Evolutionary conservation across 768 basidiomycete genomes (phyloP), one percentile per base, ranked within the genome.

Genomic region (Boletus sensibilis): DNA sequence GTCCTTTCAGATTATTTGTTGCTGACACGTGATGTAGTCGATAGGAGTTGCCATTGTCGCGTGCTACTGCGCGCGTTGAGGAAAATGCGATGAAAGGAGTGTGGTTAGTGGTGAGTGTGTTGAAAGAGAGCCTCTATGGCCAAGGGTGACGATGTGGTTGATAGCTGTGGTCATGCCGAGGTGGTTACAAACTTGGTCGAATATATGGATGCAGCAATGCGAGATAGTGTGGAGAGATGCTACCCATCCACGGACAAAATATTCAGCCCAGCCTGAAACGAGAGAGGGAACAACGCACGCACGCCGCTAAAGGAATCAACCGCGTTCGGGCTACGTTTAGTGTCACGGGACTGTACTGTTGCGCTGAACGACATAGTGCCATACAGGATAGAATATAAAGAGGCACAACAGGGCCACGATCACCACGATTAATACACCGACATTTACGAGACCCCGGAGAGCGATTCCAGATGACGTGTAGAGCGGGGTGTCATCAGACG

Each of bases 371-470:
- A 40, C 2, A 27, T 50, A 64, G 56, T 62, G 75, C 62, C 85
- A 67, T 62, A 96, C 82, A 4, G 95, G 94, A 68, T 91, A 95
- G 40, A 86, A 83, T 49, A 91, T 83, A 71, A 96, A 97, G 9
- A 97, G 81, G 37, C 72, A 72, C 52, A 97, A 71, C 56, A 97
- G 72, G 5, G 76, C 82, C 27, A 72, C 23, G 16, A 90, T 74
- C 61, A 97, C 78, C 20, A 86, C 1, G 35, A 87, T 0, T 25
- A 98, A 77, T 48, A 90, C 81, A 29, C 81, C 73, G 49, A 96
- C 69, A 74, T 97, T 97, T 57, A 82, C 58, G 4, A 91, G 50
- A 3, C 87, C 85, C 34, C 85, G 82, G 50, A 67, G 61, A 56
- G 65, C 71, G 51, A 73, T 68, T 21, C 53, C 62, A 39, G 56